These are phyloP conservation scores for Agrocybe chaxingu DNA, from an alignment of 768 basidiomycete genomes.

Conservation along the genomic window DNA sequence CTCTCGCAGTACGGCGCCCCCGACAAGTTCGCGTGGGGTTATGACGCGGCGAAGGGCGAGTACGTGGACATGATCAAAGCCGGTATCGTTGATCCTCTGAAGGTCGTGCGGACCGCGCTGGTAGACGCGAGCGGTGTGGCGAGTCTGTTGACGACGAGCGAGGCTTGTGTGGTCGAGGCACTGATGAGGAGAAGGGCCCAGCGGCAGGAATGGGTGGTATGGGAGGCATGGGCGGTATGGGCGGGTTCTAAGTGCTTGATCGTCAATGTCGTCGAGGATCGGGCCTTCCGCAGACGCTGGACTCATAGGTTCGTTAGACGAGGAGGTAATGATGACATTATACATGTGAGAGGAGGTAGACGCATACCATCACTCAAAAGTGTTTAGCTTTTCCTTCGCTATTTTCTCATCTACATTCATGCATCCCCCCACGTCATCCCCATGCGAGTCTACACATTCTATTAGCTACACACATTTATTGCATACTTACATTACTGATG, in stretches of 20 bases:
- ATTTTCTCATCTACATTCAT: too few species aligned
- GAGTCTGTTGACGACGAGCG: constrained; percentile 87
- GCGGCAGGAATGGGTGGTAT: constrained; percentile 42
- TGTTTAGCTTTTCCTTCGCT: too few species aligned
- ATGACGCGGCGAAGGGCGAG: constrained; percentile 89
- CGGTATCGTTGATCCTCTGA: constrained; percentile 94
- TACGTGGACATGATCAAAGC: constrained; percentile 93
- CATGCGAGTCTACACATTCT: too few species aligned
- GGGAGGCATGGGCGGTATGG: constrained; percentile 36
- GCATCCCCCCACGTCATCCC: too few species aligned
- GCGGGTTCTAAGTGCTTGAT: constrained; percentile 19
- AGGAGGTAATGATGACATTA: too few species aligned
- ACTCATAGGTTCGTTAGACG: too few species aligned
- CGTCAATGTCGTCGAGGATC: too few species aligned
- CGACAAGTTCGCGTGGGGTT: constrained; percentile 85
- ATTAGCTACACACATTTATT: too few species aligned
- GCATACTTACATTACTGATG: too few species aligned
- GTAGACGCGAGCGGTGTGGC: constrained; percentile 95
- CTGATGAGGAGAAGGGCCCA: constrained; percentile 66
- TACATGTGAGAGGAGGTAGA: too few species aligned
- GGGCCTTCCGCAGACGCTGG: too few species aligned
- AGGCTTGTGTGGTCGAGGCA: constrained; percentile 89
- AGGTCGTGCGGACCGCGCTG: constrained; percentile 92
- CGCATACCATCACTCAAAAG: too few species aligned
- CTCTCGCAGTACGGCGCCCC: constrained; percentile 61